Conservation (phyloP, 2,329 filamentous ascomycete genomes). For the Ilyonectria robusta region DNA sequence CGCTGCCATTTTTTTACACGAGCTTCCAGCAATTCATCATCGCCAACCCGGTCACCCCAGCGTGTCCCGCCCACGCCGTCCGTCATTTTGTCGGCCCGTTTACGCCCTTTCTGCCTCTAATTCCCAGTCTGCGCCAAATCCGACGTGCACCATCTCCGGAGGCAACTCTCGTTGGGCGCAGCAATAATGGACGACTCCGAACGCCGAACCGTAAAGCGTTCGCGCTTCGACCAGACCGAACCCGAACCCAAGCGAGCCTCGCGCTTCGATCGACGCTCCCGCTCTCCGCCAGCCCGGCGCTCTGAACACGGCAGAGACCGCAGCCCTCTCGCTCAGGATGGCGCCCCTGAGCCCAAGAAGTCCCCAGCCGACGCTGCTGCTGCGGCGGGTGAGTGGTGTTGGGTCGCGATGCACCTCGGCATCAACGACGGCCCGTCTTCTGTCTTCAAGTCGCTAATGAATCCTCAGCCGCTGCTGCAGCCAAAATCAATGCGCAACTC, state of each 20-base stretch:
- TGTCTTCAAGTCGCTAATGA: constrained; percentile 16
- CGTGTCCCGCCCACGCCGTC: constrained; percentile 1
- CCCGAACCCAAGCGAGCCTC: constrained; percentile 82
- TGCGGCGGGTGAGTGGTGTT: constrained; percentile 75
- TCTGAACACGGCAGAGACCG: constrained; percentile 81
- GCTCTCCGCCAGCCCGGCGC: constrained; percentile 80
- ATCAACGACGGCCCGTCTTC: constrained; percentile 28
- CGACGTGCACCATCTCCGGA: constrained; percentile 2
- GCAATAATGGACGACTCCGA: constrained; percentile 80
- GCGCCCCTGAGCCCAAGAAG: constrained; percentile 62
- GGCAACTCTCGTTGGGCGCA: constrained; percentile 17
- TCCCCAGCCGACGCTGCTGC: constrained; percentile 77
- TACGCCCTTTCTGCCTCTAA: background rate
- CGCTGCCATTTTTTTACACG: constrained; percentile 24
- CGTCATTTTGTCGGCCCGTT: background rate
- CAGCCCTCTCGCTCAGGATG: constrained; percentile 76
- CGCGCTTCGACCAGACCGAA: constrained; percentile 94
- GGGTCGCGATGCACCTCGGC: background rate
- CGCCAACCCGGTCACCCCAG: background rate
- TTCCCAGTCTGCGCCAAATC: background rate
- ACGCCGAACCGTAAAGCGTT: constrained; percentile 81
- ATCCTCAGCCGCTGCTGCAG: constrained; percentile 83
- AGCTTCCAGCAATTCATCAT: constrained; percentile 1
- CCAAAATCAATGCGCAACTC: constrained; percentile 86
- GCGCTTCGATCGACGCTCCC: constrained; percentile 92